Evolutionary conservation across 371 early-diverging fungal species (phyloP).

Genomic region (Rhizopus arrhizus): DNA sequence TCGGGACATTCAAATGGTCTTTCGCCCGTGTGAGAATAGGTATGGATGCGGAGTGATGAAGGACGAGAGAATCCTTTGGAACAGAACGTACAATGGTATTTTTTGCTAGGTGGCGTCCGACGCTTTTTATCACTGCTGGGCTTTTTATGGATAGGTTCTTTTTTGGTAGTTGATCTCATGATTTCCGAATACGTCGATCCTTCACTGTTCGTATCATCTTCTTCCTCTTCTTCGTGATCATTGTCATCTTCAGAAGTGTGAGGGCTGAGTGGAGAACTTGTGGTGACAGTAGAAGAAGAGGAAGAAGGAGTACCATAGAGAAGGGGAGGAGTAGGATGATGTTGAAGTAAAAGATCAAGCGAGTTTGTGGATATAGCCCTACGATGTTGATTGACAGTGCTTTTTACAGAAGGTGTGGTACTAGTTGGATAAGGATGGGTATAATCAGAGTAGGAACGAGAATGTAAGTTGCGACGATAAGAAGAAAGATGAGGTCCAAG

Average conservation of each 20-base stretch:
- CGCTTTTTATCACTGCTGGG: background rate
- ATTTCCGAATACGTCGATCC: slow-evolving; percentile 13
- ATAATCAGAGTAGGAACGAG: slow-evolving; percentile 53
- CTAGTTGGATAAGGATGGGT: slow-evolving; percentile 46
- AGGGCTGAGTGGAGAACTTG: slow-evolving; percentile 27
- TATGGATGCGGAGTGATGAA: slow-evolving; percentile 69
- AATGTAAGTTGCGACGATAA: slow-evolving; percentile 40
- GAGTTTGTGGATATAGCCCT: slow-evolving; percentile 50
- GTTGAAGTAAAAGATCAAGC: slow-evolving; percentile 33
- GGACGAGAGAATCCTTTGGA: slow-evolving; percentile 76
- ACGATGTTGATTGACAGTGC: slow-evolving; percentile 20
- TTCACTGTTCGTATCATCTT: slow-evolving; percentile 9
- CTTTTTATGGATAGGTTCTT: slow-evolving; percentile 3
- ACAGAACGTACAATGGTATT: slow-evolving; percentile 73
- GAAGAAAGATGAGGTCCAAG: slow-evolving; percentile 1
- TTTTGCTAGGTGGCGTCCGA: slow-evolving; percentile 23
- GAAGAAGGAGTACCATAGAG: slow-evolving; percentile 22
- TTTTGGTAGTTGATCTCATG: background rate
- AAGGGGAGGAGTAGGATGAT: slow-evolving; percentile 8
- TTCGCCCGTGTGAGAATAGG: slow-evolving; percentile 77
- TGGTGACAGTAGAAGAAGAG: slow-evolving; percentile 34
- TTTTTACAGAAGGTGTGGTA: slow-evolving; percentile 18
- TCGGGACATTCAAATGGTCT: slow-evolving; percentile 70
- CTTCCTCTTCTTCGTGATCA: slow-evolving; percentile 4
- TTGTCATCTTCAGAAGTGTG: slow-evolving; percentile 11